phyloP scores from a whole-genome alignment of 2,329 filamentous ascomycete genomes.

The Verticillium longisporum region DNA sequence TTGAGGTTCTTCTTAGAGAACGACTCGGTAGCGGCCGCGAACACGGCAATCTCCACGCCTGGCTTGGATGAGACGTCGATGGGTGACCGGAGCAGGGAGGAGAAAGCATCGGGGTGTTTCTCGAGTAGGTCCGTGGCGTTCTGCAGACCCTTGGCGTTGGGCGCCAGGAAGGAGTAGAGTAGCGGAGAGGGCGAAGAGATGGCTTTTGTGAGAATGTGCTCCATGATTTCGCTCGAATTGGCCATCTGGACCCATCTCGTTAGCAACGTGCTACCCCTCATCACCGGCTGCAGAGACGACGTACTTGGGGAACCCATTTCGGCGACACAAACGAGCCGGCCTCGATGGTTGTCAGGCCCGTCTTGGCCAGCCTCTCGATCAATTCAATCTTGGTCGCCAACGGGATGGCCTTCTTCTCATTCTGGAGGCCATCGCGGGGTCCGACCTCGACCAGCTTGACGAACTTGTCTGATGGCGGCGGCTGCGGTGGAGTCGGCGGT shows the following conservation, averaged over 20 bases:
- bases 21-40: constrained; percentile 73
- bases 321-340: constrained; percentile 77
- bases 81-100: constrained; percentile 40
- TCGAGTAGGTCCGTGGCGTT: constrained; percentile 49
- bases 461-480: constrained; percentile 28
- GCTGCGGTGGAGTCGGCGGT: constrained; percentile 4
- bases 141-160: constrained; percentile 66
- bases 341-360: constrained; percentile 69
- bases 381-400: constrained; percentile 70
- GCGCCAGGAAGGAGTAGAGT: constrained; percentile 74
- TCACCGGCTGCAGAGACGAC: constrained; percentile 1
- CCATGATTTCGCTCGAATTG: constrained; percentile 67
- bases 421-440: constrained; percentile 80
- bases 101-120: constrained; percentile 39
- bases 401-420: constrained; percentile 67
- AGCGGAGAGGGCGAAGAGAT: constrained; percentile 49
- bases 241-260: constrained; percentile 53
- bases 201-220: constrained; percentile 55
- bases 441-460: constrained; percentile 75
- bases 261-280: neutral
- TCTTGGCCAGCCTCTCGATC: constrained; percentile 60
- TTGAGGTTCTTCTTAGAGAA: constrained; percentile 81
- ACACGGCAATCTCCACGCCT: constrained; percentile 67
- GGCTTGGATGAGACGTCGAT: constrained; percentile 34
- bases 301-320: constrained; percentile 77